These are phyloP conservation scores for Phytopythium delawarense DNA, from an alignment of 352 stramenopile species.

Conservation along the genomic window DNA sequence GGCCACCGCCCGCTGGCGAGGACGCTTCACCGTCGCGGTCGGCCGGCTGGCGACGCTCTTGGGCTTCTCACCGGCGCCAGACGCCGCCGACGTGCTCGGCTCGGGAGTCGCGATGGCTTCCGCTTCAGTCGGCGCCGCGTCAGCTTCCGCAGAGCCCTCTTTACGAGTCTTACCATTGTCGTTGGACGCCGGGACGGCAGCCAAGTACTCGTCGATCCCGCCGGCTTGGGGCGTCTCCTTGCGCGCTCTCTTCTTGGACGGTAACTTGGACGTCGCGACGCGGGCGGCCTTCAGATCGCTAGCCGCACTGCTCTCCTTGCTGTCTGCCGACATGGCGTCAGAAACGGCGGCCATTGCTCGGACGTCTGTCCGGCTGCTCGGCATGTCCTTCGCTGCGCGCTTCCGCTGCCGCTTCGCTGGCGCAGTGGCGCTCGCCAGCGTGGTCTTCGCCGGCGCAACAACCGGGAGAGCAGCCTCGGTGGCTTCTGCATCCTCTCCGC, in stretches of 20 bases:
- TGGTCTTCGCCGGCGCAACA: neutral
- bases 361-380: neutral
- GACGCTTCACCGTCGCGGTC: neutral
- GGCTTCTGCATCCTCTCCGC: neutral
- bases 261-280: neutral
- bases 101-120: neutral
- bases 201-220: neutral
- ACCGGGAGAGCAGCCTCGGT: neutral
- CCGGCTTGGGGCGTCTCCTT: neutral
- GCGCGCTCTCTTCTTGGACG: neutral
- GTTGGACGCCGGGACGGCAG: neutral
- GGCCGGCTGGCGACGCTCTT: neutral
- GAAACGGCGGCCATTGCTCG: neutral
- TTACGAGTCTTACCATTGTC: neutral
- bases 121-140: neutral
- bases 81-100: neutral
- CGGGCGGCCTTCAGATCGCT: neutral
- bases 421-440: neutral
- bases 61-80: neutral
- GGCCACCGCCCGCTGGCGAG: conserved; percentile 26
- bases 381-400: neutral
- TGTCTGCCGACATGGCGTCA: neutral
- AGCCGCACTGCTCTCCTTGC: neutral
- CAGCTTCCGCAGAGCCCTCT: neutral
- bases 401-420: neutral